Evolutionary conservation across 345 rosid species (phyloP).

Genomic region (Cardamine resedifolia): DNA sequence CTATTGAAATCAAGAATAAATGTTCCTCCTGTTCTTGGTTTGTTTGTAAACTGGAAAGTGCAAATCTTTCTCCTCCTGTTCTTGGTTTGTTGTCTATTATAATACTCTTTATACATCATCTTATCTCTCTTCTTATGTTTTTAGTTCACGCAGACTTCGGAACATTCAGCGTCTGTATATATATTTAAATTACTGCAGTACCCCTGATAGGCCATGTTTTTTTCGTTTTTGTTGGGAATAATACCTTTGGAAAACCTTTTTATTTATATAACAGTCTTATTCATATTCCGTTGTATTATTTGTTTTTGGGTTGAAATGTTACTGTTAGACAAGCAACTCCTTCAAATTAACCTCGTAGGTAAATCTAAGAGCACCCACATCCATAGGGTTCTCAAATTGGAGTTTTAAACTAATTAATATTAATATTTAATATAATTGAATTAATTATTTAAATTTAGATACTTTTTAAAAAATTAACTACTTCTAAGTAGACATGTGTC

Average conservation of each 20-base stretch:
- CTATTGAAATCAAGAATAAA: slow-evolving; percentile 19
- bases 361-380: too few species aligned
- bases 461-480: too few species aligned
- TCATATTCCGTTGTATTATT: background rate
- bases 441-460: too few species aligned
- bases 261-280: background rate
- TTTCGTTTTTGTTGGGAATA: background rate
- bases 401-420: too few species aligned
- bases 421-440: too few species aligned
- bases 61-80: slow-evolving; percentile 19
- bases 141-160: slow-evolving; percentile 3
- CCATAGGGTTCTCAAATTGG: too few species aligned
- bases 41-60: slow-evolving; percentile 6
- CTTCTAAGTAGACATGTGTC: too few species aligned
- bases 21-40: slow-evolving; percentile 15
- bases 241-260: background rate
- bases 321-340: background rate
- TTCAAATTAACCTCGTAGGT: too few species aligned
- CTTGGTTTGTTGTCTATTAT: background rate
- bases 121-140: slow-evolving; percentile 1
- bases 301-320: background rate
- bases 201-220: background rate
- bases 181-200: slow-evolving; percentile 3
- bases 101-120: background rate
- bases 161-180: background rate